Percentiles rank a stretch among this genome's conserved stretches.
phyloP scores from a whole-genome alignment of 1,139 yeast genomes.

The Oligophagozyma castellii region DNA sequence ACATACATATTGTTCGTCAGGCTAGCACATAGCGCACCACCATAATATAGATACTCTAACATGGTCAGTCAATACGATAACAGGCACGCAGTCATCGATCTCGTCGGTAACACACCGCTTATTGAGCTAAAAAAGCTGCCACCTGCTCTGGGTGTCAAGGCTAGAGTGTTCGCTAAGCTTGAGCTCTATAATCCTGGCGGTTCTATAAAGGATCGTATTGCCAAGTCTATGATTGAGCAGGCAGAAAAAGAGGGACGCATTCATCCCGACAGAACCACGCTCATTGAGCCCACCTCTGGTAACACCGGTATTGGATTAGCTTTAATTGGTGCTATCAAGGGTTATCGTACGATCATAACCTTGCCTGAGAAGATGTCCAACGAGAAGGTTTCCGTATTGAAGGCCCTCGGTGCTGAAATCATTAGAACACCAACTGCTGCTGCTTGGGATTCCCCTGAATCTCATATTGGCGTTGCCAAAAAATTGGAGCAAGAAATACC shows the following conservation, averaged over 20 bases:
- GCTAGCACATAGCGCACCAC: no score
- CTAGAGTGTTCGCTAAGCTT: slow-evolving; percentile 73
- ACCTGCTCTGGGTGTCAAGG: slow-evolving; percentile 62
- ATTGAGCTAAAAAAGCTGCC: slow-evolving; percentile 66
- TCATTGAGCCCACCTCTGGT: slow-evolving; percentile 85
- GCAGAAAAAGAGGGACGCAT: slow-evolving; percentile 71
- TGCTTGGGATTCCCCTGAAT: slow-evolving; percentile 87
- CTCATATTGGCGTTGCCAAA: slow-evolving; percentile 81
- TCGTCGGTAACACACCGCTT: slow-evolving; percentile 71
- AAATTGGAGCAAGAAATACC: slow-evolving; percentile 76
- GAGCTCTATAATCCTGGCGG: slow-evolving; percentile 91
- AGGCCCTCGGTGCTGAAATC: slow-evolving; percentile 84
- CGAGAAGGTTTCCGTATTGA: slow-evolving; percentile 77
- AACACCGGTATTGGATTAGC: slow-evolving; percentile 86
- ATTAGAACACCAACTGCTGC: slow-evolving; percentile 89
- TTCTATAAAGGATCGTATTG: slow-evolving; percentile 90
- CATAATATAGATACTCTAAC: neutral
- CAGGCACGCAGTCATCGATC: slow-evolving; percentile 22
- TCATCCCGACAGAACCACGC: slow-evolving; percentile 65
- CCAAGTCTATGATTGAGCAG: slow-evolving; percentile 71
- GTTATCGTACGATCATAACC: slow-evolving; percentile 78
- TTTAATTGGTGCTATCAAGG: slow-evolving; percentile 73
- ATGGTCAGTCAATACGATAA: slow-evolving; percentile 6
- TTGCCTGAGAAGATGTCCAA: slow-evolving; percentile 89
- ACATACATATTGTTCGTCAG: no score